Evolutionary conservation across 2,329 filamentous ascomycete species (phyloP).

Genomic region (Pseudogymnoascus sp.): DNA sequence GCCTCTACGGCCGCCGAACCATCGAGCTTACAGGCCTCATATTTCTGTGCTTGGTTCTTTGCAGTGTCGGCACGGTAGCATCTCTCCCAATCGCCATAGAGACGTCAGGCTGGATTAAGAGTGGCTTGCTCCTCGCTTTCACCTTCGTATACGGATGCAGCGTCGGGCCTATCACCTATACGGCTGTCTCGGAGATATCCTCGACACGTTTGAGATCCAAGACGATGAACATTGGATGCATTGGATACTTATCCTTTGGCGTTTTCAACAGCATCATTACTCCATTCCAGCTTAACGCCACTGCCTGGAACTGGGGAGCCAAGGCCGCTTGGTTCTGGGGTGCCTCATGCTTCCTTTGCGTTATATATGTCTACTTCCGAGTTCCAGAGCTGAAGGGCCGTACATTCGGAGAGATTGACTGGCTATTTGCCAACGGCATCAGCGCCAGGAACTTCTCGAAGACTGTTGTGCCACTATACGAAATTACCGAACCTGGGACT

Average conservation of each 20-base stretch:
- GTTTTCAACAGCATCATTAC: constrained; percentile 78
- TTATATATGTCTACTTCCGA: constrained; percentile 70
- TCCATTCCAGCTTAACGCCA: constrained; percentile 87
- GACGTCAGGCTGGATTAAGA: constrained; percentile 35
- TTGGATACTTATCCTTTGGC: constrained; percentile 62
- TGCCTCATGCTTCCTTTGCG: constrained; percentile 52
- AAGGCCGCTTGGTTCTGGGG: constrained; percentile 69
- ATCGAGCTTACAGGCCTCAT: constrained; percentile 16
- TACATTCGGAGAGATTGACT: constrained; percentile 77
- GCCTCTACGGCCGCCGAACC: constrained; percentile 23
- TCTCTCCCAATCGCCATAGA: constrained; percentile 33
- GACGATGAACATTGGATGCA: constrained; percentile 78
- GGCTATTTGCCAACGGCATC: constrained; percentile 70
- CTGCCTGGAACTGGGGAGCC: constrained; percentile 80
- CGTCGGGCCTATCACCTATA: constrained; percentile 85
- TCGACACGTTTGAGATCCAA: constrained; percentile 81
- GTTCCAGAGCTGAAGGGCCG: constrained; percentile 73
- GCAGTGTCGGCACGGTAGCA: constrained; percentile 40
- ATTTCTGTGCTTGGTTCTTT: constrained; percentile 29
- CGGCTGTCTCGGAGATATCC: constrained; percentile 76
- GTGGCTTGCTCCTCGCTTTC: constrained; percentile 70
- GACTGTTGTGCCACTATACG: constrained; percentile 14
- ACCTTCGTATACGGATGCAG: constrained; percentile 78
- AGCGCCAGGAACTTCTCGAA: constrained; percentile 31
- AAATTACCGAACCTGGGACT: neutral